These are phyloP conservation scores for Leccinum rimulosum DNA, from an alignment of 768 basidiomycete species.

Conservation along the genomic window DNA sequence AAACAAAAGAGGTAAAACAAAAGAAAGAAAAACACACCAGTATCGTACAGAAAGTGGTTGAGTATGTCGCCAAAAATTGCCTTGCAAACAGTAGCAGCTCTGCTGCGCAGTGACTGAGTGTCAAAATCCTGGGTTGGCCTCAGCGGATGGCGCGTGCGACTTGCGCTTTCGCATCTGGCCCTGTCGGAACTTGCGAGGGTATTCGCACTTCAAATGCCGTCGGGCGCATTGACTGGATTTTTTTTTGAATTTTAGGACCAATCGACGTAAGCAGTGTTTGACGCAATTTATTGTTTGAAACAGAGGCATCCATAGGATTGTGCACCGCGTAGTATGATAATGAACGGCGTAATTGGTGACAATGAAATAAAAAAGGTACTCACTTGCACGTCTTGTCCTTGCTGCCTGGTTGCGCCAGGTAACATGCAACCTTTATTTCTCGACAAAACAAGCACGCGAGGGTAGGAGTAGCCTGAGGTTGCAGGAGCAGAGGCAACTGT, in stretches of 20 bases:
- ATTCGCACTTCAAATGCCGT: slow-evolving; percentile 67
- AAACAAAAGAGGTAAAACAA: no score
- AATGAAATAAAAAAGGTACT: slow-evolving; percentile 29
- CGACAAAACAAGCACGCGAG: slow-evolving; percentile 66
- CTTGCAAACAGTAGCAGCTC: no score
- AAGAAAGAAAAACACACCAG: no score
- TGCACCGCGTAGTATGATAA: background rate
- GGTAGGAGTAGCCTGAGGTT: slow-evolving; percentile 26
- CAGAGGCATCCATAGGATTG: slow-evolving; percentile 2
- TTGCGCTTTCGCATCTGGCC: slow-evolving; percentile 51
- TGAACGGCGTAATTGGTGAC: background rate
- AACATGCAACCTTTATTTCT: slow-evolving; percentile 68
- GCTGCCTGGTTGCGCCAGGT: slow-evolving; percentile 51
- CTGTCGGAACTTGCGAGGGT: slow-evolving; percentile 65
- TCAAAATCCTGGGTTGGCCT: slow-evolving; percentile 13
- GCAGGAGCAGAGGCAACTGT: slow-evolving; percentile 14
- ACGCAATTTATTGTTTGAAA: slow-evolving; percentile 7
- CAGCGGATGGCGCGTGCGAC: slow-evolving; percentile 30
- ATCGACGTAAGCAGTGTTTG: slow-evolving; percentile 17
- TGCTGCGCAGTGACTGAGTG: no score
- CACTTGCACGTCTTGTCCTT: slow-evolving; percentile 64
- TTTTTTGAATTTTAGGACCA: slow-evolving; percentile 1
- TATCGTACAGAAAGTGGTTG: no score
- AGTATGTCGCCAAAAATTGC: no score
- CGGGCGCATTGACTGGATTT: slow-evolving; percentile 64